Conservation (phyloP, 257 asterid genomes). For the Craterostigma plantagineum region DNA sequence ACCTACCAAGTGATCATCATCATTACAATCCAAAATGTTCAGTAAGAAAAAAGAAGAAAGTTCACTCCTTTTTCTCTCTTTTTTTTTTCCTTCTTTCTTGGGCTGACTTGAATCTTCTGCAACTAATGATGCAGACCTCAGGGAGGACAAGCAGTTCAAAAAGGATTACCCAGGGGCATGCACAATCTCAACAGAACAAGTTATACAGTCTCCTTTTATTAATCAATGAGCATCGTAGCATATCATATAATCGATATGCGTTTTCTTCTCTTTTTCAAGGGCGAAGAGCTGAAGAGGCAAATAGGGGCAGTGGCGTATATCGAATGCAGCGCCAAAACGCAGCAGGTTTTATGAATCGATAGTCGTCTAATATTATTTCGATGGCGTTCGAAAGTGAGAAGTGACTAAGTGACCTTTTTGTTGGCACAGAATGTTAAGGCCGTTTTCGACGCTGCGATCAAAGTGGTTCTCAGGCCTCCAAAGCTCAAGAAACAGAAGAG, state of each 20-base stretch:
- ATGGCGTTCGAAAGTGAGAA: too few species aligned
- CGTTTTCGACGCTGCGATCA: too few species aligned
- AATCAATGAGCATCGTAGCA: too few species aligned
- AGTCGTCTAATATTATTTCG: too few species aligned
- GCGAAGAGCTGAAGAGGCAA: conserved; percentile 50
- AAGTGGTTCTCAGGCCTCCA: too few species aligned
- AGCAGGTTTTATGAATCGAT: conserved; percentile 25
- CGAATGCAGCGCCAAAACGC: conserved; percentile 73
- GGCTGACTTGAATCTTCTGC: not conserved
- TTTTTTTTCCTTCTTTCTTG: not conserved
- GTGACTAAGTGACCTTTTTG: too few species aligned
- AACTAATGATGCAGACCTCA: conserved; percentile 32
- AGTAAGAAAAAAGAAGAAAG: conserved; percentile 10
- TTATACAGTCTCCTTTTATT: not conserved
- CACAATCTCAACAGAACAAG: conserved; percentile 71
- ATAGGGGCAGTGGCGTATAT: conserved; percentile 59
- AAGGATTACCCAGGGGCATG: conserved; percentile 78
- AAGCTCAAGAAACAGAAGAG: too few species aligned
- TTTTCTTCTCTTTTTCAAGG: conserved; percentile 16
- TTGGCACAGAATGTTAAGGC: too few species aligned
- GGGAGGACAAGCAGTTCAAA: conserved; percentile 69
- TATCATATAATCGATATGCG: too few species aligned
- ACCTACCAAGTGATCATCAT: not conserved
- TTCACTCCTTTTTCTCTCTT: conserved; percentile 9
- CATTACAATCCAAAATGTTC: too few species aligned